These are phyloP conservation scores for Larix sibirica DNA, from an alignment of 83 land plant genomes.

Conservation along the genomic window DNA sequence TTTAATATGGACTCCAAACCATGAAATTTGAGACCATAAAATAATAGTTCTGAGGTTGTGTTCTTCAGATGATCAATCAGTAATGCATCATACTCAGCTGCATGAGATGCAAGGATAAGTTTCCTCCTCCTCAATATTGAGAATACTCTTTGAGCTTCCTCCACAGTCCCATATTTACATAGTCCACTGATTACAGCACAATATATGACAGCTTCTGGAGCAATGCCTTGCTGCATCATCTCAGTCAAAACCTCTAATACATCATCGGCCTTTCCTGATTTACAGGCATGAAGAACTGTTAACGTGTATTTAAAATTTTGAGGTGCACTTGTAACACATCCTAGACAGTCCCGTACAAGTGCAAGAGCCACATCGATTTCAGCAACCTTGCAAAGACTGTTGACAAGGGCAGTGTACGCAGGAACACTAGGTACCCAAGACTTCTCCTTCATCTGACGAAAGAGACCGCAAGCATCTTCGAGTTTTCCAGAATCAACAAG, in stretches of 20 bases:
- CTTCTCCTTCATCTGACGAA: constrained; percentile 47
- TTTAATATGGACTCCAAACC: constrained; percentile 42
- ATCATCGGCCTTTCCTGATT: constrained; percentile 40
- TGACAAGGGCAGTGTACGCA: constrained; percentile 53
- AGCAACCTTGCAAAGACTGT: constrained; percentile 54
- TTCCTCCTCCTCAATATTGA: constrained; percentile 29
- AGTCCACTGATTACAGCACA: constrained; percentile 63
- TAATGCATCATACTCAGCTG: constrained; percentile 49
- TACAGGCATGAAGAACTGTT: constrained; percentile 52
- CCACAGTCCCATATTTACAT: constrained; percentile 56
- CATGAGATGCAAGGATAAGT: constrained; percentile 37
- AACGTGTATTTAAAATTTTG: constrained; percentile 61
- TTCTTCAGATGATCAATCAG: constrained; percentile 57
- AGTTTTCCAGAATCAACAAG: constrained; percentile 47
- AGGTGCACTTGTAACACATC: constrained; percentile 49
- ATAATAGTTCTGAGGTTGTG: constrained; percentile 50
- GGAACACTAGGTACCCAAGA: constrained; percentile 44
- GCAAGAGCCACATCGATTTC: constrained; percentile 54
- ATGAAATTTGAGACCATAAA: constrained; percentile 55
- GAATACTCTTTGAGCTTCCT: constrained; percentile 64
- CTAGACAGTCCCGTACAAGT: constrained; percentile 69
- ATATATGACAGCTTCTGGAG: constrained; percentile 37
- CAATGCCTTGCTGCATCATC: constrained; percentile 48
- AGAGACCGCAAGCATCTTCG: constrained; percentile 41
- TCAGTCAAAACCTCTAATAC: constrained; percentile 64